Evolutionary conservation across 129 eudicot genomes (phyloP), one percentile per base, ranked within the genome.

Genomic region (Tagetes patula): DNA sequence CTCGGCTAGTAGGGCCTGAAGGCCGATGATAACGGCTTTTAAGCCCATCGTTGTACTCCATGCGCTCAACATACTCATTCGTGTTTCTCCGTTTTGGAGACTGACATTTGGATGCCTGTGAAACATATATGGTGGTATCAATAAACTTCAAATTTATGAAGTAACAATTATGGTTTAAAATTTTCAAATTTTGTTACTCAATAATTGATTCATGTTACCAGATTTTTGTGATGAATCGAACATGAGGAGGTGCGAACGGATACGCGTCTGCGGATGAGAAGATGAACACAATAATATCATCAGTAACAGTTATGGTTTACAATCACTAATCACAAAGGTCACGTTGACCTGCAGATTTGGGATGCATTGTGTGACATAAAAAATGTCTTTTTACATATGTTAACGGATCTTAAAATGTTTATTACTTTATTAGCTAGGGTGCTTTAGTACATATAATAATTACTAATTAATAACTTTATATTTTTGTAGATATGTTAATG

Each of bases 21-120:
- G 38, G 42, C 72, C 53, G 49, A 74, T 33, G 41, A 74, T 6
- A 5, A 60, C 33, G 13, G 63, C 12, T 20, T 74, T 65, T 13
- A 74, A 20, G 31, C 42, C 32, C 38, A 50, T 31, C 0, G 42
- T 60, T 10, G 79, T 53, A 74, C 64, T 64, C 79, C 79, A 74
- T 10, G 48, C 48, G 41, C 38, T 65, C 52, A 74, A 38, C 4
- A 50, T 38, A 53, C 61, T 34, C 72, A 65, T 32, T 30, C 66
- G 58, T 11, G 65, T 30, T 0, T 55, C 65, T n/a, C 79, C 79
- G 13, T 13, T 52, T 64, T 41, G 43, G 41, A 62, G 69, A 46
- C 79, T 40, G 3, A 75, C 39, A 13, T 75, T 75, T 0, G 73
- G 79, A 75, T 75, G 79, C 79, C 79, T 63, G n/a, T 27, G 59